A percentile compares a stretch with the other conserved stretches of the same genome.
These are phyloP conservation scores for Cyphellophora attinorum DNA, from an alignment of 2,329 filamentous ascomycete species.

Conservation along the genomic window DNA sequence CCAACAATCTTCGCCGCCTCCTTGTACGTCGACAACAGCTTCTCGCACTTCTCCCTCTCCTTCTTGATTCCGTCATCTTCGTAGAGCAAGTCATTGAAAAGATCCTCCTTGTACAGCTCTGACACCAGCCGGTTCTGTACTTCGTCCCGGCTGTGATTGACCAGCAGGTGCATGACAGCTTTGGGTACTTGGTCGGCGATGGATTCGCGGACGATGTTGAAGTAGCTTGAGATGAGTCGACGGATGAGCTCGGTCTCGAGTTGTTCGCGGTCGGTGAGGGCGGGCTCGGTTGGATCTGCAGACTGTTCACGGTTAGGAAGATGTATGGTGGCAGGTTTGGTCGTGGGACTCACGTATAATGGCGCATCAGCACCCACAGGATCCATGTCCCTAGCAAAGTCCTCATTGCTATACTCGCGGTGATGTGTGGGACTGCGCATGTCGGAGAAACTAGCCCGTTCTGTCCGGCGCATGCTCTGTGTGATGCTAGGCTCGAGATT, in stretches of 20 bases:
- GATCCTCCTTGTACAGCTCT: conserved; percentile 82
- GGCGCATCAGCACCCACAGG: conserved; percentile 33
- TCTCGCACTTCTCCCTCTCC: conserved; percentile 97
- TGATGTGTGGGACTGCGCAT: conserved; percentile 36
- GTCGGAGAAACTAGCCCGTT: conserved; percentile 22
- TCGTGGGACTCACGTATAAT: conserved; percentile 36
- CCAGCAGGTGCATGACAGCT: conserved; percentile 95
- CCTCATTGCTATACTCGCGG: conserved; percentile 28
- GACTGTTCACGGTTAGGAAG: conserved; percentile 20
- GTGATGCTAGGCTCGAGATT: conserved; percentile 70
- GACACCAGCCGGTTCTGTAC: conserved; percentile 95
- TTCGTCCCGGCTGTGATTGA: conserved; percentile 96
- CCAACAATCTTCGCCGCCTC: conserved; percentile 98
- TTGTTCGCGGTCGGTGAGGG: conserved; percentile 87
- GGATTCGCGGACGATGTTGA: conserved; percentile 97
- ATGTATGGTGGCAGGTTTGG: not conserved
- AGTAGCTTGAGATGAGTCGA: conserved; percentile 93
- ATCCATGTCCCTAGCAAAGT: conserved; percentile 27
- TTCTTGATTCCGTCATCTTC: conserved; percentile 97
- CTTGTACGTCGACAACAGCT: conserved; percentile 85
- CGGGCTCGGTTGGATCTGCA: conserved; percentile 57
- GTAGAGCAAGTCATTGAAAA: conserved; percentile 90
- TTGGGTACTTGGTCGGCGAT: conserved; percentile 98
- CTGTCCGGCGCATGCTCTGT: conserved; percentile 68
- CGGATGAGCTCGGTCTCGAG: conserved; percentile 97